A percentile compares a stretch with the other conserved stretches of the same genome.
Evolutionary conservation across 2,329 filamentous ascomycete species (phyloP).

Genomic region (Penicillium occitanis): DNA sequence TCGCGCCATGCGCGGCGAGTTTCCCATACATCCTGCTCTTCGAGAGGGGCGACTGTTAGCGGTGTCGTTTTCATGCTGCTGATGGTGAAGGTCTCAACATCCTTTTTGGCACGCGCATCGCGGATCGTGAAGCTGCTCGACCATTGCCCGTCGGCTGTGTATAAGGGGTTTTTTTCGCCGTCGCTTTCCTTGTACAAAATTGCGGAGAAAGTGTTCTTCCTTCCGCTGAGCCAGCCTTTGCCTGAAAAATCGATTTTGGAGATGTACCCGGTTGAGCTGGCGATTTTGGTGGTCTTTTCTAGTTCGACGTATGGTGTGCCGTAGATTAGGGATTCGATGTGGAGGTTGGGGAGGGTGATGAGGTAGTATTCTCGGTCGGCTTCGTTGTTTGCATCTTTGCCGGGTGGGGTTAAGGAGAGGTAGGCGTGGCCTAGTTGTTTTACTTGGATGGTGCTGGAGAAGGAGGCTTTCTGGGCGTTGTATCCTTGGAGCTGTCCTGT

Average conservation of each 20-base stretch:
- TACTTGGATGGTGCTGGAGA: conserved; percentile 89
- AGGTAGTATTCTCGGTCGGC: conserved; percentile 67
- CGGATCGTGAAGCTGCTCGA: conserved; percentile 78
- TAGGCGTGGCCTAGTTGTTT: conserved; percentile 92
- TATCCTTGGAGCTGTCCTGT: conserved; percentile 65
- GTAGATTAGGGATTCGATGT: conserved; percentile 86
- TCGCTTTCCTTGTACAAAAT: conserved; percentile 66
- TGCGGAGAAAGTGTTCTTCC: conserved; percentile 88
- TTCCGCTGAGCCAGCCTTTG: conserved; percentile 90
- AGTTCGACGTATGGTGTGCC: conserved; percentile 81
- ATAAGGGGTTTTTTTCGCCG: conserved; percentile 67
- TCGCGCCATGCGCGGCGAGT: conserved; percentile 83
- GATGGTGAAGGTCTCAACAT: conserved; percentile 62
- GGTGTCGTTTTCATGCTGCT: conserved; percentile 60
- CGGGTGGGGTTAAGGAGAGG: conserved; percentile 63
- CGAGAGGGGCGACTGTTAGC: conserved; percentile 68
- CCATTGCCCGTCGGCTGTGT: conserved; percentile 89
- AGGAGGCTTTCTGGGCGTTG: conserved; percentile 94
- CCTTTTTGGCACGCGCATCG: conserved; percentile 57
- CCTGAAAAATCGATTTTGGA: conserved; percentile 90
- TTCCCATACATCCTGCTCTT: conserved; percentile 82
- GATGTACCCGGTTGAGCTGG: conserved; percentile 80
- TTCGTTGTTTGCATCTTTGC: conserved; percentile 49
- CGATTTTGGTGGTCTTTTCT: conserved; percentile 79
- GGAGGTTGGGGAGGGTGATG: conserved; percentile 85